Conservation (phyloP, 2,329 filamentous ascomycete species). For the Whalleya microplaca region DNA sequence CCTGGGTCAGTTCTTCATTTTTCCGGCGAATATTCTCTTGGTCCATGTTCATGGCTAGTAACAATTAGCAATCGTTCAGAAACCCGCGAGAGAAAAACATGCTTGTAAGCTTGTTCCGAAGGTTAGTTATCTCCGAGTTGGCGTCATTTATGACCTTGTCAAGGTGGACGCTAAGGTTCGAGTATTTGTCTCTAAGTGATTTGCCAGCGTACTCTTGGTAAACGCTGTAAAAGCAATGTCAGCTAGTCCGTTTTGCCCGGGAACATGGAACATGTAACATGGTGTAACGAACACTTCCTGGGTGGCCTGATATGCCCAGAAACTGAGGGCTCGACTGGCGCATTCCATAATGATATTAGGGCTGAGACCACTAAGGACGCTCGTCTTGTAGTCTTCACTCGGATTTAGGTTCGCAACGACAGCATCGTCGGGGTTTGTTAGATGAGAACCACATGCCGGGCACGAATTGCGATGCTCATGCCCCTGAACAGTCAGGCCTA, state of each 20-base stretch:
- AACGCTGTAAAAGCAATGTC: conserved; percentile 49
- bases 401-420: conserved; percentile 74
- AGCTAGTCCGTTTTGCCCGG: conserved; percentile 3
- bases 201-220: conserved; percentile 79
- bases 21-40: conserved; percentile 68
- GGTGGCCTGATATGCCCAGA: conserved; percentile 85
- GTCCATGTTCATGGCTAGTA: conserved; percentile 58
- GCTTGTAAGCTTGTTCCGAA: conserved; percentile 70
- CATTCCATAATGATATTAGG: conserved; percentile 87
- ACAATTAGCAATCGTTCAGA: background rate
- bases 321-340: conserved; percentile 75
- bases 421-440: conserved; percentile 75
- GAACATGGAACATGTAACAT: background rate
- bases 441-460: conserved; percentile 72
- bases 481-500: conserved; percentile 62
- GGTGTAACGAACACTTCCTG: conserved; percentile 72
- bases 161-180: conserved; percentile 64
- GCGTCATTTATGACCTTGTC: conserved; percentile 77
- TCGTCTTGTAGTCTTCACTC: conserved; percentile 88
- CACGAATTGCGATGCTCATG: conserved; percentile 61
- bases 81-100: conserved; percentile 24
- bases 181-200: conserved; percentile 73
- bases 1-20: conserved; percentile 70
- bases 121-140: conserved; percentile 68
- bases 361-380: conserved; percentile 78